These are phyloP conservation scores for Ceratobasidium sp. DNA, from an alignment of 1,284 basidiomycete species.

Conservation along the genomic window DNA sequence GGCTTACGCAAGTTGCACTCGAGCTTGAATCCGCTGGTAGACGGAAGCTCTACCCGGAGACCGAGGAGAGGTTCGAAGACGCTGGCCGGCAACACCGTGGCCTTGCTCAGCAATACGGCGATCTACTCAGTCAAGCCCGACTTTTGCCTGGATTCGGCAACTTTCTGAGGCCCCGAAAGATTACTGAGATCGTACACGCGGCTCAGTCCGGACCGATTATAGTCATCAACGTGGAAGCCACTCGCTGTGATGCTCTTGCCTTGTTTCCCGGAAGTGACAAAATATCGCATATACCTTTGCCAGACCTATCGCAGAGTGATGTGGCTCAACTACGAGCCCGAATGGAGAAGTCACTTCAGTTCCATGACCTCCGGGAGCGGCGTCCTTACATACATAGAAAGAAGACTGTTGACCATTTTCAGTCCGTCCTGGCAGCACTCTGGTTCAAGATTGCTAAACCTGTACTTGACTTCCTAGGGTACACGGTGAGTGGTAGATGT, in stretches of 20 bases:
- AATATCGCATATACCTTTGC: not conserved
- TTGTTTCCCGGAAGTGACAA: not conserved
- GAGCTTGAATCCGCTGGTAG: not conserved
- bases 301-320: not conserved
- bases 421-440: not conserved
- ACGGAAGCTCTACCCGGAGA: not conserved
- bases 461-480: not conserved
- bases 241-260: constrained; percentile 1
- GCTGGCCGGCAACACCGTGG: not conserved
- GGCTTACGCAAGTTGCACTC: not conserved
- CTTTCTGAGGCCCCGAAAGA: not conserved
- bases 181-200: not conserved
- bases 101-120: not conserved
- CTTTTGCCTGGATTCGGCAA: not conserved
- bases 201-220: not conserved
- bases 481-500: not conserved
- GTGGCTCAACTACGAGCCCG: not conserved
- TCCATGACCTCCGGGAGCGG: not conserved
- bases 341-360: not conserved
- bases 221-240: not conserved
- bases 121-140: not conserved
- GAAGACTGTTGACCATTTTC: not conserved
- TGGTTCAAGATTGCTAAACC: not conserved
- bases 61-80: not conserved
- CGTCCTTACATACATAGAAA: not conserved